phyloP scores from a whole-genome alignment of 805 yeast genomes.

The Helenozyma rhizophorensis region DNA sequence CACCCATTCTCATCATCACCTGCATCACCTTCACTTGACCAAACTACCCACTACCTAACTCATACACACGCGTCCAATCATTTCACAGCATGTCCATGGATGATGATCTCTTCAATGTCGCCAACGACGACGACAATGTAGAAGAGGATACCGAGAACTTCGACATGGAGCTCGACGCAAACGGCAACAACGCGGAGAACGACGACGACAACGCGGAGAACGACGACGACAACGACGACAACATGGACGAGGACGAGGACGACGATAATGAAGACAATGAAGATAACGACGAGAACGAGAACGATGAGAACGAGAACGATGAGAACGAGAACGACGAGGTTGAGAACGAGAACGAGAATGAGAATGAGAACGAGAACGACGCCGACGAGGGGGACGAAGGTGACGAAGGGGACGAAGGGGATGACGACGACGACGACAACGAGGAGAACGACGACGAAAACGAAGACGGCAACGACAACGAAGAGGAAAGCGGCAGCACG shows the following conservation, averaged over 20 bases:
- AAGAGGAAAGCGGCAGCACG: constrained; percentile 2
- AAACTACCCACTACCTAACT: too few relatives aligned
- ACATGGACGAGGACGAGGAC: constrained; percentile 2
- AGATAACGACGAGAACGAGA: constrained; percentile 20
- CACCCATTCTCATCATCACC: too few relatives aligned
- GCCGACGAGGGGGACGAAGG: constrained; percentile 9
- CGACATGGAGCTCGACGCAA: constrained; percentile 13
- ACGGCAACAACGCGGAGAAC: constrained; percentile 10
- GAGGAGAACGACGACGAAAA: constrained; percentile 21
- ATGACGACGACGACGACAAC: constrained; percentile 18
- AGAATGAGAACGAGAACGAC: constrained; percentile 8
- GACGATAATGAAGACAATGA: constrained; percentile 19
- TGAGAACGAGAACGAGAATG: constrained; percentile 14
- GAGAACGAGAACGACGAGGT: constrained; percentile 10
- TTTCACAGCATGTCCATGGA: constrained; percentile 14
- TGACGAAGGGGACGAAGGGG: constrained; percentile 15
- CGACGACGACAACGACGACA: constrained; percentile 19
- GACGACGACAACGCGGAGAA: constrained; percentile 20
- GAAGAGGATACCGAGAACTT: constrained; percentile 13
- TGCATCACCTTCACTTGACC: too few relatives aligned
- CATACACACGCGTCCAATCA: too few relatives aligned
- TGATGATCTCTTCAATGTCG: constrained; percentile 21
- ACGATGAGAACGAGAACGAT: constrained; percentile 16
- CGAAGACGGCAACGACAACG: constrained; percentile 10
- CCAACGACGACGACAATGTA: constrained; percentile 14